A percentile compares a stretch with the other conserved stretches of the same genome.
These are phyloP conservation scores for Neocallimastix lanati DNA, from an alignment of 192 early-diverging fungal species.

Conservation along the genomic window DNA sequence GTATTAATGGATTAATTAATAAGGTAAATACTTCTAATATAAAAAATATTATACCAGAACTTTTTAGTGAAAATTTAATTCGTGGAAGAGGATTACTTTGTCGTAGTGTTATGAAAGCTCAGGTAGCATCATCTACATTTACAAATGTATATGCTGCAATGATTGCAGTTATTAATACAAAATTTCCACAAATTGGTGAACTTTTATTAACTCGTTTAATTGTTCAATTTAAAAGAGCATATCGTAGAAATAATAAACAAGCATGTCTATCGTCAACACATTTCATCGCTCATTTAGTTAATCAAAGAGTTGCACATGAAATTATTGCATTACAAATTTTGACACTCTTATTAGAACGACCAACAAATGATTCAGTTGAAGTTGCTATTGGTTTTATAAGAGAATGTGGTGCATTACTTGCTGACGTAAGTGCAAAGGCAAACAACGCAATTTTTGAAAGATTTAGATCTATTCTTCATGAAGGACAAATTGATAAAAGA, in stretches of 20 bases:
- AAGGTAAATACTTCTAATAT: conserved; percentile 84
- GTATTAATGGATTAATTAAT: conserved; percentile 87
- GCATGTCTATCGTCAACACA: conserved; percentile 62
- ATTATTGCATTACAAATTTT: conserved; percentile 74
- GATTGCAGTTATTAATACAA: conserved; percentile 79
- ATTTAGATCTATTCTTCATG: conserved; percentile 78
- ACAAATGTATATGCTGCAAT: conserved; percentile 82
- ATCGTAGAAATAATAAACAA: conserved; percentile 78
- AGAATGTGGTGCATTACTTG: conserved; percentile 65
- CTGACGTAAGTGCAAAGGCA: conserved; percentile 52
- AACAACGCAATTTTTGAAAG: conserved; percentile 78
- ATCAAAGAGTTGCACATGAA: conserved; percentile 76
- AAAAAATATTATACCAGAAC: conserved; percentile 69
- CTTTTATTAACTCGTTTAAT: conserved; percentile 67
- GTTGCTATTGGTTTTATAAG: conserved; percentile 87
- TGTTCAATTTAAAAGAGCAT: conserved; percentile 76
- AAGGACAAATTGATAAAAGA: conserved; percentile 83
- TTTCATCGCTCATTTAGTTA: conserved; percentile 84
- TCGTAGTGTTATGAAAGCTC: conserved; percentile 75
- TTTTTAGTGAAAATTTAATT: conserved; percentile 79
- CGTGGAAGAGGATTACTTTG: conserved; percentile 74
- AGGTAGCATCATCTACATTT: conserved; percentile 67
- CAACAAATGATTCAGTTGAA: conserved; percentile 92
- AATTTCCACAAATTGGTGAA: conserved; percentile 78
- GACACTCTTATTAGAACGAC: conserved; percentile 54